Evolutionary conservation across 768 basidiomycete species (phyloP).

Genomic region (Russula griseocarnosa): DNA sequence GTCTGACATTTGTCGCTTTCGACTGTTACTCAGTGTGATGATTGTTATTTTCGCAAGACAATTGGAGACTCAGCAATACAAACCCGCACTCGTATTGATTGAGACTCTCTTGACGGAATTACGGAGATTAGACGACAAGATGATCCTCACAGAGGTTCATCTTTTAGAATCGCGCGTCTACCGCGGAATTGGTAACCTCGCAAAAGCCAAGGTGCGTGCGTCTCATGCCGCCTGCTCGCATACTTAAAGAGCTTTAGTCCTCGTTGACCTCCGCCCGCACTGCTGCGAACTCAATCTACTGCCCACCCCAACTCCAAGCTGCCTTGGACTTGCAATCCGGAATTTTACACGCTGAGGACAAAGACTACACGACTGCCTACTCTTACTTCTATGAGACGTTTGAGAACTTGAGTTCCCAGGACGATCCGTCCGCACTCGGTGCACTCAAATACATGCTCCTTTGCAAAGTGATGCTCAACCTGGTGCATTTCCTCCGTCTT

Average conservation of each 20-base stretch:
- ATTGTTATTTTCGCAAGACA: constrained; percentile 41
- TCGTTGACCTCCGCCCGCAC: constrained; percentile 87
- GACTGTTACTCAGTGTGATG: neutral
- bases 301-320: constrained; percentile 64
- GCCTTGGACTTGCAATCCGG: constrained; percentile 67
- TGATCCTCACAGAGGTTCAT: constrained; percentile 95
- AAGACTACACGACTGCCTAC: constrained; percentile 95
- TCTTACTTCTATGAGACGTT: constrained; percentile 98
- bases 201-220: constrained; percentile 75
- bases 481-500: constrained; percentile 50
- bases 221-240: neutral
- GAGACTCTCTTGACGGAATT: constrained; percentile 88
- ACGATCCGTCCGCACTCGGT: constrained; percentile 59
- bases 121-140: constrained; percentile 92
- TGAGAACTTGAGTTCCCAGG: constrained; percentile 78
- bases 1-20: constrained; percentile 9
- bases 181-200: constrained; percentile 81
- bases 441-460: constrained; percentile 97
- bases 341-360: constrained; percentile 92
- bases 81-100: constrained; percentile 74
- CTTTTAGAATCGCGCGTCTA: constrained; percentile 90
- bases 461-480: constrained; percentile 96
- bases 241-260: constrained; percentile 46
- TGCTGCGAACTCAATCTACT: constrained; percentile 94
- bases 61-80: constrained; percentile 71